These are phyloP conservation scores for Nemophila menziesii DNA, from an alignment of 257 asterid genomes.

Conservation along the genomic window DNA sequence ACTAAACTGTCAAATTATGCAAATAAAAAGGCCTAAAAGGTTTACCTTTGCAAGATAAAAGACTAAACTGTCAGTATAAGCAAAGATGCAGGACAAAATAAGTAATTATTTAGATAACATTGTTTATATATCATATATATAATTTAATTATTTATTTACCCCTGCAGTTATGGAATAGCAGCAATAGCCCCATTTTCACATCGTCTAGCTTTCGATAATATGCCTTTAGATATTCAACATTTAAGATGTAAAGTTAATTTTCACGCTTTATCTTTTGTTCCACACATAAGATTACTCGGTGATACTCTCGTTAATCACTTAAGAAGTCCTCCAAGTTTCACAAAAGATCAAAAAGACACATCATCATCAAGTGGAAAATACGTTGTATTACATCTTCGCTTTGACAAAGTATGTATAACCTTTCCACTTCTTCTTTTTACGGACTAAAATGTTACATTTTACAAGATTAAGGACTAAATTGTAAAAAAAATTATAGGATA, in stretches of 20 bases:
- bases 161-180: conserved; percentile 30
- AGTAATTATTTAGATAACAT: too few species aligned
- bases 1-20: too few species aligned
- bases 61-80: too few species aligned
- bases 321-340: conserved; percentile 14
- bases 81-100: too few species aligned
- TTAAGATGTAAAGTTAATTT: conserved; percentile 38
- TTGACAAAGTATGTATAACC: conserved; percentile 38
- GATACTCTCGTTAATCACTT: conserved; percentile 26
- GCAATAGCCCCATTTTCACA: conserved; percentile 43
- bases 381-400: conserved; percentile 36
- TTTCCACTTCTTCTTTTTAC: too few species aligned
- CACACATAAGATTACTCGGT: conserved; percentile 27
- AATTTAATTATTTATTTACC: conserved; percentile 1
- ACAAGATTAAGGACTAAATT: too few species aligned
- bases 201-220: conserved; percentile 33
- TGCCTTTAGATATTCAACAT: conserved; percentile 30
- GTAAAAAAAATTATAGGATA: conserved; percentile 20
- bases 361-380: conserved; percentile 38
- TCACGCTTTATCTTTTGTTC: conserved; percentile 30
- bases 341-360: conserved; percentile 12
- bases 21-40: too few species aligned
- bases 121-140: too few species aligned
- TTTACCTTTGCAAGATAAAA: too few species aligned
- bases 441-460: too few species aligned